phyloP scores from a whole-genome alignment of 140 eudicot species.

The Cichorium intybus region DNA sequence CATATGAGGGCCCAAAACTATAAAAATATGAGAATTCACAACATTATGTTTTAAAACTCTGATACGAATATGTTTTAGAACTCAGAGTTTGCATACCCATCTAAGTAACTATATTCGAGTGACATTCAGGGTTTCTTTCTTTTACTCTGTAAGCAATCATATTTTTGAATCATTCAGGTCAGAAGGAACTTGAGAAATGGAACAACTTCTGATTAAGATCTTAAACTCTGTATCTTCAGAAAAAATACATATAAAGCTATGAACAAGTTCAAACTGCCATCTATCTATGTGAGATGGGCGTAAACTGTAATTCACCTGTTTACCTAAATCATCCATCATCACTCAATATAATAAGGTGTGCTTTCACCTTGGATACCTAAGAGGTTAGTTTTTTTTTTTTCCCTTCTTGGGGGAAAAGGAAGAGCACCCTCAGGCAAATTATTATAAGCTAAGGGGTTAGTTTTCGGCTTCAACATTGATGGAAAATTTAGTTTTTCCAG shows the following conservation, averaged over 20 bases:
- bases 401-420: no score
- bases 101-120: not conserved
- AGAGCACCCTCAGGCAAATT: no score
- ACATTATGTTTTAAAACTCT: constrained; percentile 1
- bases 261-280: constrained; percentile 6
- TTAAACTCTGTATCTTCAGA: not conserved
- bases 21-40: constrained; percentile 6
- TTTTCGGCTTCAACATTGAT: not conserved
- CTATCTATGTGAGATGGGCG: not conserved
- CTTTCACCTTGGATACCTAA: not conserved
- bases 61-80: constrained; percentile 4
- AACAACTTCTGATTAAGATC: constrained; percentile 1
- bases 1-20: not conserved
- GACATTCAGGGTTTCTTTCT: constrained; percentile 2
- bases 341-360: not conserved
- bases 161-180: not conserved
- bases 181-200: constrained; percentile 17
- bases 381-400: not conserved
- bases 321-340: constrained; percentile 8
- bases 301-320: constrained; percentile 5
- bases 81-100: not conserved
- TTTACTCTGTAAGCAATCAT: not conserved
- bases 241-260: constrained; percentile 2
- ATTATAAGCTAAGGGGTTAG: not conserved
- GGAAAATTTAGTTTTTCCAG: not conserved